Conservation (phyloP, 1,284 basidiomycete genomes). For the Moesziomyces sp. region DNA sequence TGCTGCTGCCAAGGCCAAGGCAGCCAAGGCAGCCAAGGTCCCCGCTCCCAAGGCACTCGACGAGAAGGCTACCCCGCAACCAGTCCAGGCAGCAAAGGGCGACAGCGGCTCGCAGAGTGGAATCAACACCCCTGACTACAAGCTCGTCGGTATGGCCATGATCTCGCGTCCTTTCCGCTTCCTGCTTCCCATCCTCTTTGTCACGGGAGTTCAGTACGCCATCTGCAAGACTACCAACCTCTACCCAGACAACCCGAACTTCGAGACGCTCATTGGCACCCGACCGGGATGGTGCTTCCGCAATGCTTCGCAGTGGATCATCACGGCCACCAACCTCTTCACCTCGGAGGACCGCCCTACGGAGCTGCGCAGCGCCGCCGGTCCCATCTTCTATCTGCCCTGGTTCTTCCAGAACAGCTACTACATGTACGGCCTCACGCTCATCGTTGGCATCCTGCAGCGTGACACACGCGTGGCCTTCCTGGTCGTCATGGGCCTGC, state of each 20-base stretch:
- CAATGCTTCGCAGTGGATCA: slow-evolving; percentile 37
- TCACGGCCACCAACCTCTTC: slow-evolving; percentile 43
- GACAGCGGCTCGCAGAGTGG: slow-evolving; percentile 2
- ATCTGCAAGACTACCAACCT: slow-evolving; percentile 33
- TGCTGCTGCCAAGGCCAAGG: slow-evolving; percentile 34
- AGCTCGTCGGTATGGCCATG: slow-evolving; percentile 48
- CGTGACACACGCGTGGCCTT: slow-evolving; percentile 35
- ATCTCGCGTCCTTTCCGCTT: slow-evolving; percentile 47
- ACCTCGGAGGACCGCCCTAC: slow-evolving; percentile 31
- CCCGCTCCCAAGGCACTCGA: slow-evolving; percentile 30
- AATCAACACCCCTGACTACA: slow-evolving; percentile 37
- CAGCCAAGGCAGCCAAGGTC: slow-evolving; percentile 25
- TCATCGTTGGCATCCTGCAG: slow-evolving; percentile 36
- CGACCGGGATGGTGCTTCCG: slow-evolving; percentile 40
- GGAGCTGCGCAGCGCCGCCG: slow-evolving; percentile 21
- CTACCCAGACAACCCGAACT: slow-evolving; percentile 32
- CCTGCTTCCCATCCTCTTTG: slow-evolving; percentile 39
- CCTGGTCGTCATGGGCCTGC: slow-evolving; percentile 19
- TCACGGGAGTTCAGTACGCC: slow-evolving; percentile 47
- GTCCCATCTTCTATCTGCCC: slow-evolving; percentile 35
- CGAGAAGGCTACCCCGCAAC: slow-evolving; percentile 19
- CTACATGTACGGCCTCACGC: slow-evolving; percentile 38
- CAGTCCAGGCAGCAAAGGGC: neutral
- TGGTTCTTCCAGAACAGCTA: slow-evolving; percentile 53
- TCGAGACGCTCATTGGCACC: slow-evolving; percentile 28